Conservation (phyloP, 306 rosid species). For the Trifolium dubium region DNA sequence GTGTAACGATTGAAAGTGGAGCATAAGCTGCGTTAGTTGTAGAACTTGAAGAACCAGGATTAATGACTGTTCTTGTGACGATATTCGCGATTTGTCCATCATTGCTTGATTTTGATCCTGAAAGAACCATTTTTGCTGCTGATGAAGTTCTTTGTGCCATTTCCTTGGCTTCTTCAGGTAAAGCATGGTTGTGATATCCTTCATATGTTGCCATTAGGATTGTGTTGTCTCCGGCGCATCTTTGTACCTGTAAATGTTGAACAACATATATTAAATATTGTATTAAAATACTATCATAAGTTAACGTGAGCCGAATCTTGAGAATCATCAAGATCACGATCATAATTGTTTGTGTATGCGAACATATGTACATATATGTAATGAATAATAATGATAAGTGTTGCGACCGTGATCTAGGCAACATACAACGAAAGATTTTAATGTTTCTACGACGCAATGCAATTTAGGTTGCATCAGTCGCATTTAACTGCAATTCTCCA, state of each 20-base stretch:
- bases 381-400: background rate
- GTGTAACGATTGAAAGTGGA: slow-evolving; percentile 85
- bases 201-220: slow-evolving; percentile 82
- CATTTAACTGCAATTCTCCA: background rate
- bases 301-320: too few species aligned
- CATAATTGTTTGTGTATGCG: background rate
- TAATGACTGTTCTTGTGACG: slow-evolving; percentile 52
- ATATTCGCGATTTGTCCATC: slow-evolving; percentile 62
- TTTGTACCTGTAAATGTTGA: slow-evolving; percentile 65
- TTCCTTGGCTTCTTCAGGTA: slow-evolving; percentile 81
- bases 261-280: background rate
- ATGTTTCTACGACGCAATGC: background rate
- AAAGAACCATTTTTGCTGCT: slow-evolving; percentile 75
- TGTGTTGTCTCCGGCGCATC: slow-evolving; percentile 78
- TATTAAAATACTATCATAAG: background rate
- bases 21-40: slow-evolving; percentile 89
- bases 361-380: background rate
- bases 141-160: slow-evolving; percentile 86
- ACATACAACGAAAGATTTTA: background rate
- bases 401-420: background rate
- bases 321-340: too few species aligned
- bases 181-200: slow-evolving; percentile 82
- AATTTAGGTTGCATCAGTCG: background rate
- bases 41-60: slow-evolving; percentile 77
- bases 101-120: slow-evolving; percentile 78